Evolutionary conservation across 2,329 filamentous ascomycete species (phyloP).

Genomic region (Cercospora sp.): DNA sequence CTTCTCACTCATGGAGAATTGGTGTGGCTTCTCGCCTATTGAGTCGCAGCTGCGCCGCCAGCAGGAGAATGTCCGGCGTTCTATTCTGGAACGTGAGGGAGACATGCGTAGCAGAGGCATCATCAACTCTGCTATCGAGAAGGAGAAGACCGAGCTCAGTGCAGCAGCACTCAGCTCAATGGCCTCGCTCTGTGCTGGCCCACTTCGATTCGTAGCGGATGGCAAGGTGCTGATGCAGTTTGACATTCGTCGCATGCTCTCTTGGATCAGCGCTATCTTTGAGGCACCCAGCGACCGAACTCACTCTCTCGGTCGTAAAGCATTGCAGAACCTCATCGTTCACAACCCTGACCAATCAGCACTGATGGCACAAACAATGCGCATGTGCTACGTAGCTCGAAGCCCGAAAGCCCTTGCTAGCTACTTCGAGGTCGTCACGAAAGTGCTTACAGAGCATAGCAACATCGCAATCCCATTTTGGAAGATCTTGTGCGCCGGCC

Average conservation of each 20-base stretch:
- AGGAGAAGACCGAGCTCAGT: constrained; percentile 89
- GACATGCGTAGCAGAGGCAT: constrained; percentile 73
- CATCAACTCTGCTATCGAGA: constrained; percentile 87
- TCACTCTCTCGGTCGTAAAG: constrained; percentile 84
- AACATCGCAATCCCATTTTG: constrained; percentile 85
- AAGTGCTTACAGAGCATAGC: constrained; percentile 79
- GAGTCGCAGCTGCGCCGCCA: constrained; percentile 76
- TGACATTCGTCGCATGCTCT: constrained; percentile 86
- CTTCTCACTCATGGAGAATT: constrained; percentile 97
- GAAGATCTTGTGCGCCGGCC: constrained; percentile 82
- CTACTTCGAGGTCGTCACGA: constrained; percentile 89
- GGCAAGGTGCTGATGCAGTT: constrained; percentile 87
- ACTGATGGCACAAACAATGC: constrained; percentile 84
- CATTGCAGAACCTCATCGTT: constrained; percentile 83
- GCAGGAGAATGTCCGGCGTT: constrained; percentile 85
- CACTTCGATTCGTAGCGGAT: constrained; percentile 84
- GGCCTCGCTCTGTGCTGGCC: constrained; percentile 82
- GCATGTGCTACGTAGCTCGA: constrained; percentile 80
- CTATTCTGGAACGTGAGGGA: constrained; percentile 74
- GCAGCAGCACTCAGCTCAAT: constrained; percentile 92
- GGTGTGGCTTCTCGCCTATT: constrained; percentile 96
- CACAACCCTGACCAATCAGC: constrained; percentile 87
- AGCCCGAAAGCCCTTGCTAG: constrained; percentile 80
- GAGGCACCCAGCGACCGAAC: constrained; percentile 87
- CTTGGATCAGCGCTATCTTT: constrained; percentile 95